These are phyloP conservation scores for Paxillus ammoniavirescens DNA, from an alignment of 768 basidiomycete genomes.

Conservation along the genomic window DNA sequence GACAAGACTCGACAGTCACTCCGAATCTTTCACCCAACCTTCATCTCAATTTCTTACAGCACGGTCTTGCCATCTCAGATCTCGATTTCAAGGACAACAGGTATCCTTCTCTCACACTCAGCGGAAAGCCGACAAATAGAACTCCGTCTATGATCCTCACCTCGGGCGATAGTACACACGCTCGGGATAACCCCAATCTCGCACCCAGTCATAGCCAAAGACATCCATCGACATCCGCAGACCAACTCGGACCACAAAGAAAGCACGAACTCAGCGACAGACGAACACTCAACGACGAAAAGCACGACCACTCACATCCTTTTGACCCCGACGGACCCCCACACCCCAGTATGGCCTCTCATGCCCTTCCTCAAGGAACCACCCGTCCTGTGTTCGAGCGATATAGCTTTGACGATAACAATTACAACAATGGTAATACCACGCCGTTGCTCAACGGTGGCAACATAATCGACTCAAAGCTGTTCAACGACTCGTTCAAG, in stretches of 20 bases:
- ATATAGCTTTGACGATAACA: conserved; percentile 49
- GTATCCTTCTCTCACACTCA: conserved; percentile 41
- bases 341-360: conserved; percentile 37
- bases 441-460: conserved; percentile 25
- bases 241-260: conserved; percentile 12
- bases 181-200: conserved; percentile 20
- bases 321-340: conserved; percentile 19
- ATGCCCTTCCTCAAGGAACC: conserved; percentile 43
- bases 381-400: conserved; percentile 50
- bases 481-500: conserved; percentile 31
- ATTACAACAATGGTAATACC: conserved; percentile 14
- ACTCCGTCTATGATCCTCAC: conserved; percentile 31
- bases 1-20: conserved; percentile 36
- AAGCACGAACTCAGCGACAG: conserved; percentile 18
- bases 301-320: conserved; percentile 14
- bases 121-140: conserved; percentile 20
- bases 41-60: conserved; percentile 46
- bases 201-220: conserved; percentile 12
- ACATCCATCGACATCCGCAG: conserved; percentile 10
- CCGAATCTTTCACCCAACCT: conserved; percentile 32
- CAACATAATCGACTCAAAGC: conserved; percentile 25
- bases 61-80: conserved; percentile 53
- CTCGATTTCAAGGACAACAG: conserved; percentile 64
- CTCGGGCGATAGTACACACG: conserved; percentile 24
- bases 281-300: conserved; percentile 25